Base-by-base conservation (phyloP, 2,329 filamentous ascomycete genomes). In the Fusarium sp. region DNA sequence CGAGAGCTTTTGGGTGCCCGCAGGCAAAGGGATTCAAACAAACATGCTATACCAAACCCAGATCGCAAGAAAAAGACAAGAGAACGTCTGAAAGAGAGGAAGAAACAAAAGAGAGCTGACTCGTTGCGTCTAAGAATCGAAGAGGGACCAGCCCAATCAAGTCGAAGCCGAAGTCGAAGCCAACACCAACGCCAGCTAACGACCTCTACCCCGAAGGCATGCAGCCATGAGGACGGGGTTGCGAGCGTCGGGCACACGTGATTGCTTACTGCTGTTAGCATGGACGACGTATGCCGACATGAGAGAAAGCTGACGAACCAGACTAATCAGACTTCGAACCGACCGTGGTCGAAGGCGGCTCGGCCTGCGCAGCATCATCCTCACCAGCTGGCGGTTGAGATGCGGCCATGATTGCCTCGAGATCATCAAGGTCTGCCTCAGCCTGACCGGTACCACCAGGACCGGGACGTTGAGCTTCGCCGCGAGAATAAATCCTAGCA, bases 321-420 rank as follows among this genome's bases (percentile, higher is more conserved):
- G 12, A 16, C 12, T 51, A 57, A 5, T 62, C 9, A 22, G 67
- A 66, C 14, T 35, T 51, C n/a, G 68, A 46, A 46, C 68, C 73
- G 60, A 35, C 31, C 31, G 31, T 33, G 31, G 31, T 33, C 31
- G 31, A 33, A 33, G 31, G 31, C 31, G 31, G 10, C 31, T 33
- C 31, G 31, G 31, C 31, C 22, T 49, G 44, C 14, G 33, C 4
- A 17, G 7, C 38, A 44, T 6, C 35, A 12, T 31, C n/a, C 12
- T 53, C 16, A 16, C 11, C 8, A 40, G 51, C 11, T 20, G 16
- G 6, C 22, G 35, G 16, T 22, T 24, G 42, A 36, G 49, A 57
- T 11, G 33, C 24, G 2, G 56, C 62, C 72, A 74, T 67, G 10
- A 14, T 14, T 31, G 11, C 20, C 14, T 67, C 69, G 12, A 74